Evolutionary conservation across 140 eudicot species (phyloP).

Genomic region (Flaveria floridana): DNA sequence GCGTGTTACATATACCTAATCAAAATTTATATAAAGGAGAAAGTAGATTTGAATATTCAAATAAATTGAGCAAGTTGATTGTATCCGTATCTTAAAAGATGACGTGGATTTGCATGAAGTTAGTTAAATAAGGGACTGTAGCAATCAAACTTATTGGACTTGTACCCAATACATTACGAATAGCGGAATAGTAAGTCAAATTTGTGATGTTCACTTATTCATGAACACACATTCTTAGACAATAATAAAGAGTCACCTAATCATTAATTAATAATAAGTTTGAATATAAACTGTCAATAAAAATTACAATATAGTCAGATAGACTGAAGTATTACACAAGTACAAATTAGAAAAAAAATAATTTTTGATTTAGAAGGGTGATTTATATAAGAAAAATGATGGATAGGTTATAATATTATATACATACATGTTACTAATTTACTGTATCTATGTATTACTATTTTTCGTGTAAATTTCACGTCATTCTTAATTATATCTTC

Average conservation of each 20-base stretch:
- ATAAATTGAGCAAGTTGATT: not conserved
- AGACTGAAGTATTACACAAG: not conserved
- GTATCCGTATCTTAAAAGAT: not conserved
- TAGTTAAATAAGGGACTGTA: slow-evolving; percentile 30
- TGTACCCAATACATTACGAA: slow-evolving; percentile 28
- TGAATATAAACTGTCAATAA: not conserved
- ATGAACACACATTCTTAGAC: slow-evolving; percentile 9
- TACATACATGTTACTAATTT: not conserved
- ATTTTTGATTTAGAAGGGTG: no score
- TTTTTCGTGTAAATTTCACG: not conserved
- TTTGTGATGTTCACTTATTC: slow-evolving; percentile 19
- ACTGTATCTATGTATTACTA: not conserved
- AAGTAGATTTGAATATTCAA: not conserved
- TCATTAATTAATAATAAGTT: not conserved
- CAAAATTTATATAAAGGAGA: not conserved
- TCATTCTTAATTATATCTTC: not conserved
- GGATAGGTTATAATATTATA: not conserved
- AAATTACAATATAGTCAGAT: not conserved
- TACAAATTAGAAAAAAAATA: no score
- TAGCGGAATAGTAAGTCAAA: slow-evolving; percentile 32
- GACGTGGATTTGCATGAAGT: slow-evolving; percentile 32
- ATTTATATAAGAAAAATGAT: no score
- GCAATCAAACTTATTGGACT: slow-evolving; percentile 20
- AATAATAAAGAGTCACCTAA: not conserved
- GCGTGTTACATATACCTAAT: slow-evolving; percentile 17